Conservation (phyloP, 2,329 filamentous ascomycete species). For the Microdochium paspali region DNA sequence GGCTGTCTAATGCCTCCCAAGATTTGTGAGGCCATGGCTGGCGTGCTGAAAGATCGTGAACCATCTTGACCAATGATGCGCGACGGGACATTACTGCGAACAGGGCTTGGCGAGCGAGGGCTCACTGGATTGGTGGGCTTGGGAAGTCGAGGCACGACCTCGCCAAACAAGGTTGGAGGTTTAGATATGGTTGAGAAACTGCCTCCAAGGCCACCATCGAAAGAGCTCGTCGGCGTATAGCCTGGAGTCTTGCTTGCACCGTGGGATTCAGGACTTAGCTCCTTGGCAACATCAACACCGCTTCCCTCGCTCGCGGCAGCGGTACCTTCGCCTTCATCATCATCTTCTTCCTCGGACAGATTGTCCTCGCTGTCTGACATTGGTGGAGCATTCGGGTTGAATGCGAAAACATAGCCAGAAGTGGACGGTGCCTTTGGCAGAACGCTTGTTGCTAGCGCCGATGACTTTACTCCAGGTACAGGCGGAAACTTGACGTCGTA, state of each 20-base stretch:
- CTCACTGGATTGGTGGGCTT: slow-evolving; percentile 40
- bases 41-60: slow-evolving; percentile 49
- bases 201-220: slow-evolving; percentile 34
- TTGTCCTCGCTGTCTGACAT: slow-evolving; percentile 25
- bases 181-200: slow-evolving; percentile 37
- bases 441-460: slow-evolving; percentile 1
- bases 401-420: slow-evolving; percentile 15
- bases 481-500: slow-evolving; percentile 16
- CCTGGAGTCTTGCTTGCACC: slow-evolving; percentile 35
- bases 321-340: slow-evolving; percentile 27
- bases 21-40: slow-evolving; percentile 47
- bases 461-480: slow-evolving; percentile 10
- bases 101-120: slow-evolving; percentile 64
- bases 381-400: slow-evolving; percentile 17
- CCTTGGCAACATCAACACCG: slow-evolving; percentile 55
- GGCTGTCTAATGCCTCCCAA: slow-evolving; percentile 29
- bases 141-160: slow-evolving; percentile 44
- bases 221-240: slow-evolving; percentile 50
- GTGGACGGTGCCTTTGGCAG: not conserved
- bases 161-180: slow-evolving; percentile 42
- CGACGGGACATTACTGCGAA: slow-evolving; percentile 47
- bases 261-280: slow-evolving; percentile 43
- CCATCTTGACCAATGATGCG: slow-evolving; percentile 38
- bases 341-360: slow-evolving; percentile 23
- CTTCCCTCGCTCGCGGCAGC: slow-evolving; percentile 45